A percentile compares a stretch with the other conserved stretches of the same genome.
Conservation (phyloP, 495 filamentous ascomycete genomes). For the Aspergillus biplanus region DNA sequence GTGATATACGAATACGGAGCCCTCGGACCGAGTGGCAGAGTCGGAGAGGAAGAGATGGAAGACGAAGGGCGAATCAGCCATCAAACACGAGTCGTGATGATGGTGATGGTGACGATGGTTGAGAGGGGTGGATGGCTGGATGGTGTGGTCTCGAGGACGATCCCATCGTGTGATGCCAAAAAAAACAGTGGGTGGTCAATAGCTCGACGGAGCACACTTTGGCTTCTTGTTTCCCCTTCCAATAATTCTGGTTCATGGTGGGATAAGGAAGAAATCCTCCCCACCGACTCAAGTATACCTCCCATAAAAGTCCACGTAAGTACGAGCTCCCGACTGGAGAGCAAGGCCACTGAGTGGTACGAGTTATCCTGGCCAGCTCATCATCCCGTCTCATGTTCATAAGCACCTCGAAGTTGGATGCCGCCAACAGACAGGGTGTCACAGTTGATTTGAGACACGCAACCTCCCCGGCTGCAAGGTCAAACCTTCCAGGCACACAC, state of each 20-base stretch:
- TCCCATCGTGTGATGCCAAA: slow-evolving; percentile 1
- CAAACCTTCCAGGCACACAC: slow-evolving; percentile 38
- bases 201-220: no score
- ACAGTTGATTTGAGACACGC: slow-evolving; percentile 20
- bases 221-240: background rate
- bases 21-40: background rate
- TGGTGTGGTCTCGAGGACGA: background rate
- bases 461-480: slow-evolving; percentile 33
- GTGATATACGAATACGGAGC: background rate
- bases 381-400: background rate
- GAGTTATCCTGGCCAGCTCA: background rate
- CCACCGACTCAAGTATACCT: background rate
- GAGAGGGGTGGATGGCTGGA: background rate
- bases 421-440: background rate
- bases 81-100: background rate
- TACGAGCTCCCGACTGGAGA: background rate
- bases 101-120: slow-evolving; percentile 3
- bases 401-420: background rate
- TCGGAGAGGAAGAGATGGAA: slow-evolving; percentile 3
- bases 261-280: slow-evolving; percentile 1
- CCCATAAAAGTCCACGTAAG: slow-evolving; percentile 3
- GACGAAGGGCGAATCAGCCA: background rate
- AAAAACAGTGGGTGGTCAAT: background rate
- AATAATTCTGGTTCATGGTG: background rate
- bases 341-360: background rate